Evolutionary conservation across 2,329 filamentous ascomycete species (phyloP).

Genomic region (Aspergillus fijiensis): DNA sequence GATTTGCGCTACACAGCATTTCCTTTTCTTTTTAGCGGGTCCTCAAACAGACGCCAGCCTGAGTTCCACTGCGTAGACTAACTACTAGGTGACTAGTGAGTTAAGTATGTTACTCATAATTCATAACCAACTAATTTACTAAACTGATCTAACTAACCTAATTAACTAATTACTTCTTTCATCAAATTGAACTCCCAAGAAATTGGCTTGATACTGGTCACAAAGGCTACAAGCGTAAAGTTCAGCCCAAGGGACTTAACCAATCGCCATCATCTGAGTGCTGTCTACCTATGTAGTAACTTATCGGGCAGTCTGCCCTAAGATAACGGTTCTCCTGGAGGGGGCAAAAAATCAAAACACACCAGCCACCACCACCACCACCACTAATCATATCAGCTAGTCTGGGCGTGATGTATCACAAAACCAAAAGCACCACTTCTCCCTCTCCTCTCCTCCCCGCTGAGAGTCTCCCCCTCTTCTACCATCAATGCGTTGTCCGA

Average conservation of each 20-base stretch:
- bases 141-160: no score
- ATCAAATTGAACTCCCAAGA: no score
- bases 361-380: background rate
- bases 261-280: background rate
- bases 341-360: background rate
- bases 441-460: background rate
- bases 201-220: background rate
- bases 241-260: background rate
- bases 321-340: background rate
- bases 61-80: no score
- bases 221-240: background rate
- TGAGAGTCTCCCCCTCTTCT: background rate
- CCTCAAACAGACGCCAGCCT: background rate
- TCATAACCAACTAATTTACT: no score
- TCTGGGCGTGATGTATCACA: constrained; percentile 3
- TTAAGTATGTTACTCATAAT: no score
- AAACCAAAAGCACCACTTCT: background rate
- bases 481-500: constrained; percentile 2
- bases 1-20: background rate
- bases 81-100: no score
- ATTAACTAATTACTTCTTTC: no score
- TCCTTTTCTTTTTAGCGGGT: background rate
- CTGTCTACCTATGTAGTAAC: background rate
- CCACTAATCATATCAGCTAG: background rate
- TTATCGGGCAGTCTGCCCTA: background rate